These are phyloP conservation scores for Teratosphaeria pseudoeucalypti DNA, from an alignment of 2,329 filamentous ascomycete genomes.

Conservation along the genomic window DNA sequence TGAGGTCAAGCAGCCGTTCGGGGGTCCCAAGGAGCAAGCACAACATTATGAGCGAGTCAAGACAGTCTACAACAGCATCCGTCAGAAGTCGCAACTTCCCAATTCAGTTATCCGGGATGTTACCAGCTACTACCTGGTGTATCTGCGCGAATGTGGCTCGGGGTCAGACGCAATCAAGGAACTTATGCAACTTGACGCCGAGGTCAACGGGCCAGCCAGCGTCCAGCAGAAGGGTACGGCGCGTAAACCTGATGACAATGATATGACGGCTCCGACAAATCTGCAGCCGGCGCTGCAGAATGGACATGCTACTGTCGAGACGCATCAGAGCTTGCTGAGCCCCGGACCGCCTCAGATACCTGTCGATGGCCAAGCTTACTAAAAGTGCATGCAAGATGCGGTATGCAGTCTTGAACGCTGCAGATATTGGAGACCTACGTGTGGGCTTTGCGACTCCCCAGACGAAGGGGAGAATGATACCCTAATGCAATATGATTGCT, in stretches of 20 bases:
- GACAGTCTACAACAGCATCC: conserved; percentile 65
- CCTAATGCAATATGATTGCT: not conserved
- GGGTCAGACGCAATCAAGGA: conserved; percentile 76
- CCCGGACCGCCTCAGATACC: not conserved
- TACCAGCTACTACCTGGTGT: conserved; percentile 59
- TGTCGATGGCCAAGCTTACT: not conserved
- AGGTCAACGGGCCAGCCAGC: conserved; percentile 62
- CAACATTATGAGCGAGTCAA: conserved; percentile 66
- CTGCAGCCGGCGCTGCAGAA: not conserved
- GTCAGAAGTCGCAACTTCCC: conserved; percentile 61
- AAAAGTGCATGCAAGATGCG: not conserved
- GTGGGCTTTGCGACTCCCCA: not conserved
- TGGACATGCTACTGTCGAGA: not conserved
- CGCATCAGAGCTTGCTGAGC: not conserved
- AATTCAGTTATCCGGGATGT: conserved; percentile 61
- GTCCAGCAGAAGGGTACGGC: conserved; percentile 3
- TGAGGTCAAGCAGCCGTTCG: conserved; percentile 73
- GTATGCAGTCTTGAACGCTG: too few species aligned
- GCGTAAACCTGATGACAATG: not conserved
- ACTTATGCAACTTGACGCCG: conserved; percentile 70
- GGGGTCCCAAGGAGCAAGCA: conserved; percentile 47
- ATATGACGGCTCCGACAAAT: not conserved
- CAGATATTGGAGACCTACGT: too few species aligned
- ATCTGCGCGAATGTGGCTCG: conserved; percentile 65
- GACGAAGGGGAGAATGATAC: not conserved